Conservation (phyloP, 805 yeast genomes). For the Maudiozyma barnettii region DNA sequence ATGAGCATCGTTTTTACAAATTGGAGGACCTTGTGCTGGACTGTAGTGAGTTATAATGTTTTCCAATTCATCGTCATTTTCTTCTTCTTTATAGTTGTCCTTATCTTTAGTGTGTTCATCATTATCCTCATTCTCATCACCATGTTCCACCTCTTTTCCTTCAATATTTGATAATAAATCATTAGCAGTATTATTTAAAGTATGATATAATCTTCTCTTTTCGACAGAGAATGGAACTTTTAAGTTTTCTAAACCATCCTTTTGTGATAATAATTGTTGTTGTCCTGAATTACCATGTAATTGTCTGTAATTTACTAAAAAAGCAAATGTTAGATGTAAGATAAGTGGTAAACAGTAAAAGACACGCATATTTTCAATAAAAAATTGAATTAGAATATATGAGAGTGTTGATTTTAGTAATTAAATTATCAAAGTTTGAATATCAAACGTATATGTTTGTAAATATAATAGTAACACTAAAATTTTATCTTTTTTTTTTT, state of each 20-base stretch:
- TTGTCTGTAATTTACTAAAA: background rate
- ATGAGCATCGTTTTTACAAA: constrained; percentile 28
- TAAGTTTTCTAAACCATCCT: background rate
- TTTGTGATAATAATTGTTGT: background rate
- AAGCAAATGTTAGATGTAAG: background rate
- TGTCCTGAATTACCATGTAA: background rate
- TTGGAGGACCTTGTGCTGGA: background rate
- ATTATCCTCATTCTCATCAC: background rate
- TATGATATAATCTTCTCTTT: background rate
- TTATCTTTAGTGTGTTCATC: background rate
- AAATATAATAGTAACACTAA: too few relatives aligned
- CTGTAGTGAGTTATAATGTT: background rate
- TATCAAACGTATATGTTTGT: too few relatives aligned
- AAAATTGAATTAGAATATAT: background rate
- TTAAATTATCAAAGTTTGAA: too few relatives aligned
- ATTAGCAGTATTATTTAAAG: background rate
- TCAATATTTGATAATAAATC: background rate
- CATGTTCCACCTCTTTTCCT: background rate
- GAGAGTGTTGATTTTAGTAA: too few relatives aligned
- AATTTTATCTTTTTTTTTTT: too few relatives aligned
- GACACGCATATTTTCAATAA: background rate
- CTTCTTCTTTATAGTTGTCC: background rate
- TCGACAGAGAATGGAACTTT: background rate
- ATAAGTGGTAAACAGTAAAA: background rate
- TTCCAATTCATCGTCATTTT: background rate